Conservation (phyloP, 2,329 filamentous ascomycete genomes). For the Penicillium freii region DNA sequence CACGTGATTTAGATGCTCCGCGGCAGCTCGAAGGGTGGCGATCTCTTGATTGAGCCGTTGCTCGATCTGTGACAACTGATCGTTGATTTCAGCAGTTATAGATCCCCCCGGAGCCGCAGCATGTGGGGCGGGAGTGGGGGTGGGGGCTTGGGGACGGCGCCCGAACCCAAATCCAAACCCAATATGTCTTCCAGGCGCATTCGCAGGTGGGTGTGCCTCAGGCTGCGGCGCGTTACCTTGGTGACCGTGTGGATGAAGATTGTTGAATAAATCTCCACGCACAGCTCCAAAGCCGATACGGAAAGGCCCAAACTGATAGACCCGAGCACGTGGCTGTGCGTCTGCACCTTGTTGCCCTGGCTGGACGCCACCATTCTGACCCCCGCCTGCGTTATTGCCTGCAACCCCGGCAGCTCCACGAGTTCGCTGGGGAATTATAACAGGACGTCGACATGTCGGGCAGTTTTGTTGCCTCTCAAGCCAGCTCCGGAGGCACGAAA, state of each 20-base stretch:
- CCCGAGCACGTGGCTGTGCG: conserved; percentile 52
- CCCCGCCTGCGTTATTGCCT: conserved; percentile 29
- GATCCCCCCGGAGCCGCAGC: conserved; percentile 15
- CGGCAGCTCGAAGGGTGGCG: conserved; percentile 59
- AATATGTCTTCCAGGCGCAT: conserved; percentile 40
- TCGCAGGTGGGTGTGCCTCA: conserved; percentile 30
- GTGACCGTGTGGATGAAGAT: conserved; percentile 63
- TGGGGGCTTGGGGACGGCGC: conserved; percentile 28
- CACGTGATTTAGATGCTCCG: conserved; percentile 68
- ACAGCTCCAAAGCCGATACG: conserved; percentile 67
- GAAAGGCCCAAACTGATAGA: conserved; percentile 73
- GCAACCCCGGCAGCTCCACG: conserved; percentile 32
- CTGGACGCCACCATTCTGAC: conserved; percentile 36
- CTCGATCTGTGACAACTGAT: conserved; percentile 65
- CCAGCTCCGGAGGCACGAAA: conserved; percentile 94
- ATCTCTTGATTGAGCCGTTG: conserved; percentile 68
- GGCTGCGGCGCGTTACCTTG: conserved; percentile 49
- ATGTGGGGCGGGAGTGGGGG: conserved; percentile 12
- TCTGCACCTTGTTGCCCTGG: conserved; percentile 41
- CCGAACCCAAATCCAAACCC: conserved; percentile 45
- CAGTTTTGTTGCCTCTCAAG: conserved; percentile 96
- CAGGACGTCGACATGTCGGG: conserved; percentile 85
- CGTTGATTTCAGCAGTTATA: conserved; percentile 46
- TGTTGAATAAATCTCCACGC: conserved; percentile 60
- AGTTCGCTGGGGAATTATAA: conserved; percentile 53